phyloP scores from a whole-genome alignment of 1,284 basidiomycete genomes.

The Gomphus sp. region DNA sequence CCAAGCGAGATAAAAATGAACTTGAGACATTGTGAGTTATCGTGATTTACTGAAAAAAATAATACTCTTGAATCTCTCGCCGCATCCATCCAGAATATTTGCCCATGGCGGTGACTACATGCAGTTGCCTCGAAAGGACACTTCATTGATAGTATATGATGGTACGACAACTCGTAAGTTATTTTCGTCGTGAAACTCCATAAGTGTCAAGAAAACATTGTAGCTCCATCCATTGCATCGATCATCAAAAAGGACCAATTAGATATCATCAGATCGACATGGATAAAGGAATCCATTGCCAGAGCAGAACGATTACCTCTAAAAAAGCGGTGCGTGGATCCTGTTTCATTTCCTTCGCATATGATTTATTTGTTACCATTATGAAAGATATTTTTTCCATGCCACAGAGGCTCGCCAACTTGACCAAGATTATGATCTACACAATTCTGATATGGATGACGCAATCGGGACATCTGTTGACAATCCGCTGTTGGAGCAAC shows the following conservation, averaged over 20 bases:
- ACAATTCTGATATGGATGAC: slow-evolving; percentile 30
- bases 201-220: not conserved
- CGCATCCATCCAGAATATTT: slow-evolving; percentile 44
- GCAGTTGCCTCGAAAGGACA: slow-evolving; percentile 51
- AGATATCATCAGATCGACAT: slow-evolving; percentile 7
- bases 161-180: slow-evolving; percentile 8
- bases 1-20: slow-evolving; percentile 57
- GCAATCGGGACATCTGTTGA: slow-evolving; percentile 2
- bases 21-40: slow-evolving; percentile 51
- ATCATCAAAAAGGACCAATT: slow-evolving; percentile 13
- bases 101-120: slow-evolving; percentile 68
- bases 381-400: slow-evolving; percentile 63
- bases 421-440: slow-evolving; percentile 43
- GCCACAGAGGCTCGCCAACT: slow-evolving; percentile 45
- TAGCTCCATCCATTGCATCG: slow-evolving; percentile 13
- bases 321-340: slow-evolving; percentile 47
- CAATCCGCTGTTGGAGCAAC: slow-evolving; percentile 19
- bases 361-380: not conserved
- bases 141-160: slow-evolving; percentile 34
- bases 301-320: slow-evolving; percentile 48
- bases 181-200: not conserved
- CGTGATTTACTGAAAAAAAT: not conserved
- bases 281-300: slow-evolving; percentile 34
- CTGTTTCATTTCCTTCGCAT: not conserved
- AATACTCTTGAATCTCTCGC: not conserved